These are phyloP conservation scores for Bothriochloa decipiens DNA, from an alignment of 176 grass and related monocot genomes.

Conservation along the genomic window DNA sequence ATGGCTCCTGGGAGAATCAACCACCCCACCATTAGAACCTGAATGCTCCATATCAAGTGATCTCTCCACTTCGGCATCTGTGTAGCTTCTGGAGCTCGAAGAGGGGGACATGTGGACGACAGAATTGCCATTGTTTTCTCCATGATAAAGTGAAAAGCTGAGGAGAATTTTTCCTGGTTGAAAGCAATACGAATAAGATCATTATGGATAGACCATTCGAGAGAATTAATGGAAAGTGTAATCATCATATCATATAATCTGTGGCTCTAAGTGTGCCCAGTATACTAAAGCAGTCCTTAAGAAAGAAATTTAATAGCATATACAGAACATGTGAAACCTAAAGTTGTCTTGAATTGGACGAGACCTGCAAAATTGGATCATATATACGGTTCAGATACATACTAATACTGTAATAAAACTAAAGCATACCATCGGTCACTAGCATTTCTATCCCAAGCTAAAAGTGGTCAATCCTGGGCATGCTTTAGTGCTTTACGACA, in stretches of 20 bases:
- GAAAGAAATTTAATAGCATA: background rate
- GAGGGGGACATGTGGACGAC: constrained; percentile 41
- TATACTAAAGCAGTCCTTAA: background rate
- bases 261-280: background rate
- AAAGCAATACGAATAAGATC: background rate
- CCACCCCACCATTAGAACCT: background rate
- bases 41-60: constrained; percentile 18
- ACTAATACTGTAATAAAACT: background rate
- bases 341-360: background rate
- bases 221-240: background rate
- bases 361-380: background rate
- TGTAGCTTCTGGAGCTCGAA: constrained; percentile 38
- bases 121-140: constrained; percentile 40
- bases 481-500: background rate
- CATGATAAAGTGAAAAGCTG: constrained; percentile 51
- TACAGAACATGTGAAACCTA: background rate
- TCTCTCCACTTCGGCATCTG: constrained; percentile 32
- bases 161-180: constrained; percentile 79
- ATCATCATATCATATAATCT: background rate
- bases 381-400: background rate
- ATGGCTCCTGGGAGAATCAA: constrained; percentile 42
- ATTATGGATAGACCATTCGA: background rate
- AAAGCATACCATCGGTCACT: background rate
- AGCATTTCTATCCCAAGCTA: background rate
- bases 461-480: background rate